Evolutionary conservation across 768 basidiomycete species (phyloP).

Genomic region (Boletus speciosus): DNA sequence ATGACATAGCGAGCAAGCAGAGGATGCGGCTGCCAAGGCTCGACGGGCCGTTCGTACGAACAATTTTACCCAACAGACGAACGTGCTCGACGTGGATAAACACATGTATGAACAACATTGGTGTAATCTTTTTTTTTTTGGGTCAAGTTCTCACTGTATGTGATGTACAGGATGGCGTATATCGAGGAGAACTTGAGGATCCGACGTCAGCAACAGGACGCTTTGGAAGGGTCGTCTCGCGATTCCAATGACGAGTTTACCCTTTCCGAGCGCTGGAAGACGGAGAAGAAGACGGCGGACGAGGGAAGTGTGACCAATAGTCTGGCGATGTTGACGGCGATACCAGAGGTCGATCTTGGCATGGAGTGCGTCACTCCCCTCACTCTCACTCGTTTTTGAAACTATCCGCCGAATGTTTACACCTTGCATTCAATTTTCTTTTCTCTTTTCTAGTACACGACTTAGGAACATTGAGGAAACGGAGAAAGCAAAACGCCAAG

Average conservation of each 20-base stretch:
- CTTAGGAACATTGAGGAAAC: slow-evolving; percentile 97
- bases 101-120: slow-evolving; percentile 51
- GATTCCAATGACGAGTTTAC: slow-evolving; percentile 73
- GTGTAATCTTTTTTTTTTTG: neutral
- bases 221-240: slow-evolving; percentile 40
- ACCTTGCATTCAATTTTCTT: too few relatives aligned
- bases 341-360: slow-evolving; percentile 96
- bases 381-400: neutral
- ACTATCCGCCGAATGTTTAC: too few relatives aligned
- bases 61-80: slow-evolving; percentile 98
- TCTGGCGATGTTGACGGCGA: slow-evolving; percentile 93
- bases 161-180: slow-evolving; percentile 75
- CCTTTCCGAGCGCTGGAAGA: slow-evolving; percentile 63
- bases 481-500: slow-evolving; percentile 89
- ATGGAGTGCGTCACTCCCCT: slow-evolving; percentile 76
- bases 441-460: slow-evolving; percentile 53
- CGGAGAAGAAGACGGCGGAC: slow-evolving; percentile 55
- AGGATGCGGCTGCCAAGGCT: slow-evolving; percentile 66
- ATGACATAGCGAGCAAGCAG: slow-evolving; percentile 45
- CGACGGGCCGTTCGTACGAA: slow-evolving; percentile 74
- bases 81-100: slow-evolving; percentile 93
- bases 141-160: neutral
- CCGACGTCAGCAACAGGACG: slow-evolving; percentile 54
- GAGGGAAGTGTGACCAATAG: slow-evolving; percentile 94
- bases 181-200: slow-evolving; percentile 92